These are phyloP conservation scores for Hordeum pubiflorum DNA, from an alignment of 202 grass and related monocot species.

Conservation along the genomic window DNA sequence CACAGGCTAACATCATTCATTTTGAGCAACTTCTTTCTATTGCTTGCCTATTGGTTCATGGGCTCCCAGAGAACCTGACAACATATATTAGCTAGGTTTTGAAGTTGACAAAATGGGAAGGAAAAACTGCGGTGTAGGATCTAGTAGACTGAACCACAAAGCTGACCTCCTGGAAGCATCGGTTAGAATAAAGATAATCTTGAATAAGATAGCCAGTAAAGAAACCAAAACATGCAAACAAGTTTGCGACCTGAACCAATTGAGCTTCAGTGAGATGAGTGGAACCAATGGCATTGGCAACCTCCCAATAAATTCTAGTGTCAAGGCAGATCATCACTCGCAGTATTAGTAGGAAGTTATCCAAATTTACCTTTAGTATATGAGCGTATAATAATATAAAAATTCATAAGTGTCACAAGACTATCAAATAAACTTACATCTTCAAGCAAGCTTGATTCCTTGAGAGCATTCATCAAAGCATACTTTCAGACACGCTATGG, in stretches of 20 bases:
- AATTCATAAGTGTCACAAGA: background rate
- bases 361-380: background rate
- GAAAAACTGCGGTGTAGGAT: background rate
- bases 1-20: constrained; percentile 41
- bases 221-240: background rate
- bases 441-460: too few species aligned
- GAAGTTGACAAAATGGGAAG: background rate
- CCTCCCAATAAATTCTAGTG: too few species aligned
- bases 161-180: background rate
- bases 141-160: background rate
- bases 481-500: constrained; percentile 27
- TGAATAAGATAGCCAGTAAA: background rate
- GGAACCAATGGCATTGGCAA: constrained; percentile 37
- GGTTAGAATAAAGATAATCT: background rate
- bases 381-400: background rate
- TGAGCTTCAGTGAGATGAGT: constrained; percentile 36
- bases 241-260: constrained; percentile 36
- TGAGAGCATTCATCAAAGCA: too few species aligned
- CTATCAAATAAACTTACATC: too few species aligned
- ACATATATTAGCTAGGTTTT: background rate
- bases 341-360: constrained; percentile 20
- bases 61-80: constrained; percentile 41
- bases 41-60: constrained; percentile 44
- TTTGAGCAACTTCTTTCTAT: constrained; percentile 43
- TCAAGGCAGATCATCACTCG: constrained; percentile 20